Evolutionary conservation across 305 asterid species (phyloP), one percentile per base, ranked within the genome.

Genomic region (Plantago coronopus): DNA sequence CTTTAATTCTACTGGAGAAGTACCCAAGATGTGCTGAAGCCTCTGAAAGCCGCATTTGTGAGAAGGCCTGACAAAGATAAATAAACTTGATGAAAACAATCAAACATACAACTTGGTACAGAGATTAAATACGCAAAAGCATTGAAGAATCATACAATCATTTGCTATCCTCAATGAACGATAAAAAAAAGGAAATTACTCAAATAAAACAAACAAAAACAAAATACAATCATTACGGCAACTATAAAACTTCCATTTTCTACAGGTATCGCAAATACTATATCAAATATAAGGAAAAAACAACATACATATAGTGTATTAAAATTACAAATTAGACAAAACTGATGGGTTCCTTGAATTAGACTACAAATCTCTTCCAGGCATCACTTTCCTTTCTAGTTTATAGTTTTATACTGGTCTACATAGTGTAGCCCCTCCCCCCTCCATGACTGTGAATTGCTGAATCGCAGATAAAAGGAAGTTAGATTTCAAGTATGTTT

Each of bases 31-130:
- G 96, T 69, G 97, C 99, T 27, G 94, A 79, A 64, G 96, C 95
- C 75, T 94, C 97, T 48, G 94, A 76, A 57, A 94, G 93, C 61
- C 97, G 99, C 97, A 94, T 87, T 69, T 94, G 99, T 46, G 96
- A 84, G 80, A 87, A 85, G 64, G 99, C 99, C 99, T 94, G 78
- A 57, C 60, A 62, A 62, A 45, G 51, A 70, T 64, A 62, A 48
- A 64, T 63, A 62, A 19, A 64, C 64, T 51, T 54, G 57, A 68
- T 63, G 51, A 54, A 44, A 50, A 22, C 34, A 18, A 12, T 50
- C 44, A 44, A 50, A 22, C 34, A 18, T 14, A 55, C 44, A 63
- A 59, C 54, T 59, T 43, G 54, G 34, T 14, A 34, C 37, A 56
- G 56, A 50, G 50, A 51, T 60, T 8, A 13, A 64, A 55, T 55